Evolutionary conservation across 352 stramenopile genomes (phyloP).

Genomic region (Pythium chondricola): DNA sequence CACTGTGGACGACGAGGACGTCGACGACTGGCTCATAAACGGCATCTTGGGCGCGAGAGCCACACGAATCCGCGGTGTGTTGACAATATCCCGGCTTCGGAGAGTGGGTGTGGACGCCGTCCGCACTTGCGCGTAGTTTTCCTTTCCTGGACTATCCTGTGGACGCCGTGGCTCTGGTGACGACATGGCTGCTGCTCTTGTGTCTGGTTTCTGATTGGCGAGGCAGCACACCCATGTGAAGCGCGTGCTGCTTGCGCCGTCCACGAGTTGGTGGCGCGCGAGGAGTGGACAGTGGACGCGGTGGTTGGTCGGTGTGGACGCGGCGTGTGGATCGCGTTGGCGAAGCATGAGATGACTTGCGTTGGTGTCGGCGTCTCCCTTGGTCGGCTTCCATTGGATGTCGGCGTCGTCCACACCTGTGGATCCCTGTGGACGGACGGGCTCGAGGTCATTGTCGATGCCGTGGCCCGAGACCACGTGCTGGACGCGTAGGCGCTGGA

Average conservation of each 20-base stretch:
- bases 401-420: background rate
- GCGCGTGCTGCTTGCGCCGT: background rate
- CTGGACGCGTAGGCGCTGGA: slow-evolving; percentile 19
- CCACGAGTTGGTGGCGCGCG: slow-evolving; percentile 6
- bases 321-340: slow-evolving; percentile 7
- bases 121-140: slow-evolving; percentile 22
- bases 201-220: slow-evolving; percentile 8
- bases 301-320: background rate
- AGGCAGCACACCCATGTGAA: slow-evolving; percentile 16
- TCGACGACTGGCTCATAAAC: background rate
- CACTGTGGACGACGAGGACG: too few relatives aligned
- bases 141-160: slow-evolving; percentile 16
- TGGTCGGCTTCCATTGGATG: background rate
- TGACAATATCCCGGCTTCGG: too few relatives aligned
- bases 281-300: slow-evolving; percentile 1
- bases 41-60: slow-evolving; percentile 15
- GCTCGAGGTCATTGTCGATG: background rate
- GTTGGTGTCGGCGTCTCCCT: background rate
- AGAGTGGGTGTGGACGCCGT: background rate
- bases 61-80: slow-evolving; percentile 1
- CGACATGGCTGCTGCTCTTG: background rate
- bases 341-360: slow-evolving; percentile 4
- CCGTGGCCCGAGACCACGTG: background rate
- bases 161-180: too few relatives aligned
- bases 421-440: background rate